phyloP scores from a whole-genome alignment of 306 rosid genomes.

The Lablab purpureus region DNA sequence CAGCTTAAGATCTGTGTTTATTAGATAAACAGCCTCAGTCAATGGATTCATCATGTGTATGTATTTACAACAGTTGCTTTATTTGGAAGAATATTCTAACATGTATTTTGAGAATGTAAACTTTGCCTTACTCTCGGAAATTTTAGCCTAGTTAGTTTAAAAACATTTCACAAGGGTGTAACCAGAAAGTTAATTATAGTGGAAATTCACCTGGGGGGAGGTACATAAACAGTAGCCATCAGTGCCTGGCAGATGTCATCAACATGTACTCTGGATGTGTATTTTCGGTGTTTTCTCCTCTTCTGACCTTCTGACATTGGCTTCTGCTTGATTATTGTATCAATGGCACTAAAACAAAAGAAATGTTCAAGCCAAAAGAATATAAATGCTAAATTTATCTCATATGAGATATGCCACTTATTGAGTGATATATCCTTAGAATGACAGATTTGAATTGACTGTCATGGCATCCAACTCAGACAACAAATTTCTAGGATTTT shows the following conservation, averaged over 20 bases:
- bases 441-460: conserved; percentile 18
- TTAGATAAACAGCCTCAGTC: background rate
- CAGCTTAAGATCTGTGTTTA: background rate
- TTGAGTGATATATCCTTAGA: conserved; percentile 2
- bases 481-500: conserved; percentile 11
- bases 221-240: conserved; percentile 56
- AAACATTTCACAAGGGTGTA: conserved; percentile 21
- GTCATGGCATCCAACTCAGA: conserved; percentile 2
- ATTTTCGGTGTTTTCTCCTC: conserved; percentile 61
- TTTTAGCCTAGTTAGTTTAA: background rate
- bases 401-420: conserved; percentile 10
- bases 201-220: conserved; percentile 57
- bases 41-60: background rate
- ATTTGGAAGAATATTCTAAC: background rate
- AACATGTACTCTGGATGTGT: conserved; percentile 85
- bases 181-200: background rate
- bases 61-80: background rate
- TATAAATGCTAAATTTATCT: conserved; percentile 17
- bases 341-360: conserved; percentile 66
- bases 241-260: conserved; percentile 87
- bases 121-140: background rate
- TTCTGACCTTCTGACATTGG: conserved; percentile 67
- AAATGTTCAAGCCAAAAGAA: conserved; percentile 19
- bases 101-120: conserved; percentile 11
- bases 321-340: conserved; percentile 73